Evolutionary conservation across 495 filamentous ascomycete genomes (phyloP).

Genomic region (Xylaria castorea): DNA sequence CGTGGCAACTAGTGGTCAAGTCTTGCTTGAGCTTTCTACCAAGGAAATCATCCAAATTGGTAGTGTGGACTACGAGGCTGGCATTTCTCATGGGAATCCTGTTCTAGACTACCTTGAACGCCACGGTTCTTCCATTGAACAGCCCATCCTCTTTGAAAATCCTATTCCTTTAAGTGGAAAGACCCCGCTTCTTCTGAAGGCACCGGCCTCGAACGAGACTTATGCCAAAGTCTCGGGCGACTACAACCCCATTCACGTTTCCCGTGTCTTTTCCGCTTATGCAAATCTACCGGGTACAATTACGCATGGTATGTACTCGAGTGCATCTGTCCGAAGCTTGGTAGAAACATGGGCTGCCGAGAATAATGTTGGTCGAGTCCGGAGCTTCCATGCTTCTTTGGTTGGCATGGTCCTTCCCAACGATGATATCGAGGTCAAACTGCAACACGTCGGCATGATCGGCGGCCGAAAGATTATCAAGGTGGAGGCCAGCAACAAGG

Average conservation of each 20-base stretch:
- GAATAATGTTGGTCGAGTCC: slow-evolving; percentile 96
- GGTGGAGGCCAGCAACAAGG: slow-evolving; percentile 91
- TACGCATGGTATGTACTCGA: slow-evolving; percentile 99
- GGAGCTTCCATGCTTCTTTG: slow-evolving; percentile 92
- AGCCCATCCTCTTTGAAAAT: slow-evolving; percentile 97
- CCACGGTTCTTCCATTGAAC: slow-evolving; percentile 91
- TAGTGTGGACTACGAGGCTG: slow-evolving; percentile 91
- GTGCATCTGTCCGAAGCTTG: slow-evolving; percentile 94
- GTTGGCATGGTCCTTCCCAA: slow-evolving; percentile 98
- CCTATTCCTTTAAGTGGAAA: slow-evolving; percentile 94
- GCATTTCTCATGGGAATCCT: slow-evolving; percentile 90
- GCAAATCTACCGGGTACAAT: slow-evolving; percentile 95
- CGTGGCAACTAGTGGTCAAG: slow-evolving; percentile 91
- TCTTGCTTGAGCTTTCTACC: slow-evolving; percentile 91
- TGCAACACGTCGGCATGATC: slow-evolving; percentile 98
- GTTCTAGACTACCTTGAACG: slow-evolving; percentile 96
- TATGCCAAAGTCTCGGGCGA: slow-evolving; percentile 98
- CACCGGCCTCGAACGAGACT: slow-evolving; percentile 96
- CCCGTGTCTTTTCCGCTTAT: slow-evolving; percentile 92
- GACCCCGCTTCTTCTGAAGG: slow-evolving; percentile 82
- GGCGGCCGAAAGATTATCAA: slow-evolving; percentile 98
- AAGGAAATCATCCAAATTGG: slow-evolving; percentile 98
- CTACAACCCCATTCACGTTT: slow-evolving; percentile 99
- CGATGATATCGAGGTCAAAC: slow-evolving; percentile 89
- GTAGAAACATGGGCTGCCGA: slow-evolving; percentile 99